Conservation (phyloP, 306 rosid genomes). For the Vigna hirtella region DNA sequence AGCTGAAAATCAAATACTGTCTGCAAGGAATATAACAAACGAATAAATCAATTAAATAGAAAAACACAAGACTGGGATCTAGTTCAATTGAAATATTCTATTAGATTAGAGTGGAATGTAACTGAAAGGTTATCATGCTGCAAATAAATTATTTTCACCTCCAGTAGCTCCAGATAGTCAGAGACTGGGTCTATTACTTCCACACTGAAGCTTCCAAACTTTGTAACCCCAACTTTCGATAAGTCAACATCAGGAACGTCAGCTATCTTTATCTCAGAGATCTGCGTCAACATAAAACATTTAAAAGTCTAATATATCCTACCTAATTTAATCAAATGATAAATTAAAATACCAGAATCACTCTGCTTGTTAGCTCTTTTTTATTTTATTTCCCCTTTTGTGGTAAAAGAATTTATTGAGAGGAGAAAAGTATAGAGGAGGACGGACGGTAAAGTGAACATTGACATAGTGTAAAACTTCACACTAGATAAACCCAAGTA, state of each 20-base stretch:
- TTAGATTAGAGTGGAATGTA: constrained; percentile 18
- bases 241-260: constrained; percentile 92
- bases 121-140: constrained; percentile 8
- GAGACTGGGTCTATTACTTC: constrained; percentile 94
- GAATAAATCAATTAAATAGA: constrained; percentile 22
- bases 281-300: constrained; percentile 60
- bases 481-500: constrained; percentile 2
- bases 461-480: neutral
- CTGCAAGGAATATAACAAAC: constrained; percentile 56
- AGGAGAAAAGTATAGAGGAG: constrained; percentile 5
- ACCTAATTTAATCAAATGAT: neutral
- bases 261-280: constrained; percentile 80
- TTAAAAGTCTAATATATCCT: neutral
- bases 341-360: neutral
- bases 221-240: constrained; percentile 73
- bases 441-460: neutral
- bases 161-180: constrained; percentile 89
- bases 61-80: constrained; percentile 36
- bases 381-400: neutral
- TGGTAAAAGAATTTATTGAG: neutral
- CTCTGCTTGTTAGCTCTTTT: constrained; percentile 14
- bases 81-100: constrained; percentile 38
- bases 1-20: constrained; percentile 87
- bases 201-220: constrained; percentile 77
- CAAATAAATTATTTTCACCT: constrained; percentile 61